Percentiles rank a stretch among this genome's conserved stretches.
phyloP scores from a whole-genome alignment of 768 basidiomycete species.

The Tricholoma sp. region DNA sequence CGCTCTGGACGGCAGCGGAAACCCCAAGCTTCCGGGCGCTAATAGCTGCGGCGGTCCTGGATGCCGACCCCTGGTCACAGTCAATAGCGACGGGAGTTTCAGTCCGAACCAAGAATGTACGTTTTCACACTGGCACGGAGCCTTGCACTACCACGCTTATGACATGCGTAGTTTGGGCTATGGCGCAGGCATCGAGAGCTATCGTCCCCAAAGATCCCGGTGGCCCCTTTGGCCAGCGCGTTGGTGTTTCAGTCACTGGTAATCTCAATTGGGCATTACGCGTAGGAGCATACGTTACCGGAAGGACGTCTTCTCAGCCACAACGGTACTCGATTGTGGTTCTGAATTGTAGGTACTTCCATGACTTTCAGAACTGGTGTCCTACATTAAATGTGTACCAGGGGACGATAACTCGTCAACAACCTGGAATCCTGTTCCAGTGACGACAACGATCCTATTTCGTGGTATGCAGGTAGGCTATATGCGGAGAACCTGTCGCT shows the following conservation, averaged over 20 bases:
- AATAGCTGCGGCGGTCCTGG: constrained; percentile 56
- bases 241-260: constrained; percentile 60
- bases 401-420: constrained; percentile 44
- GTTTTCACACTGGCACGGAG: constrained; percentile 13
- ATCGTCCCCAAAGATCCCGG: constrained; percentile 62
- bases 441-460: constrained; percentile 59
- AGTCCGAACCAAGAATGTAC: constrained; percentile 70
- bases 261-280: constrained; percentile 49
- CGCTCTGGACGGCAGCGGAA: constrained; percentile 56
- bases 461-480: constrained; percentile 47
- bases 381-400: constrained; percentile 6
- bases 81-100: constrained; percentile 61
- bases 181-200: constrained; percentile 74
- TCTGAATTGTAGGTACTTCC: constrained; percentile 49
- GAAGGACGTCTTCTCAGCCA: constrained; percentile 46
- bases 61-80: constrained; percentile 62
- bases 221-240: constrained; percentile 66
- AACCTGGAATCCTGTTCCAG: constrained; percentile 53
- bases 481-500: constrained; percentile 3
- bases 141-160: not conserved
- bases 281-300: constrained; percentile 65
- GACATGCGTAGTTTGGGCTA: constrained; percentile 47
- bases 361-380: not conserved
- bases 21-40: constrained; percentile 63
- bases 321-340: constrained; percentile 68